Evolutionary conservation across 805 yeast species (phyloP).

Genomic region (Saccharomycopsis guyanensis): DNA sequence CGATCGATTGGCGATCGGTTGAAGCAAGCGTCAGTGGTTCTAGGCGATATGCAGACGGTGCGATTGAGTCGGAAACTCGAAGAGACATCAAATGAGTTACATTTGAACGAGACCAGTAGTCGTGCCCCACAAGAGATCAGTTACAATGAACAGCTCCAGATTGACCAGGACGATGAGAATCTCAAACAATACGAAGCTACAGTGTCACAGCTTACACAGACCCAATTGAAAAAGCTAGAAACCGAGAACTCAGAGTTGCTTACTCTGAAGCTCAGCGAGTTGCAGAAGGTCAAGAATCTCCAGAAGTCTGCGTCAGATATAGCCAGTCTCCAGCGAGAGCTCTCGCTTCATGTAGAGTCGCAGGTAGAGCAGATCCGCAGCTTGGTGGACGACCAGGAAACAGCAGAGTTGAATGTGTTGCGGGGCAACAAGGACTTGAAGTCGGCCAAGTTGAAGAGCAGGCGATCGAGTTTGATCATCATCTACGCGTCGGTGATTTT

Average conservation of each 20-base stretch:
- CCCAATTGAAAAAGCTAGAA: slow-evolving; percentile 34
- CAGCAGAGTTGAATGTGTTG: slow-evolving; percentile 33
- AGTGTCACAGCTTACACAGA: slow-evolving; percentile 26
- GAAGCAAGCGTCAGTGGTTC: slow-evolving; percentile 9
- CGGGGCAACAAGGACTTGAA: slow-evolving; percentile 35
- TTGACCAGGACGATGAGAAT: slow-evolving; percentile 12
- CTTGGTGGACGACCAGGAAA: slow-evolving; percentile 35
- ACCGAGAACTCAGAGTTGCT: slow-evolving; percentile 34
- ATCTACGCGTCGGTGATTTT: slow-evolving; percentile 27
- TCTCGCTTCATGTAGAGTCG: slow-evolving; percentile 35
- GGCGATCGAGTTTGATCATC: slow-evolving; percentile 27
- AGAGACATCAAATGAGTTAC: slow-evolving; percentile 18
- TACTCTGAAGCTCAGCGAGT: slow-evolving; percentile 31
- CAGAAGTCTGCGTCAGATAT: slow-evolving; percentile 40
- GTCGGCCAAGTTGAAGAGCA: slow-evolving; percentile 36
- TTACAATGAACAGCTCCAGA: slow-evolving; percentile 14
- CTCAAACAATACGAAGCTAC: slow-evolving; percentile 10
- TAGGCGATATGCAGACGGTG: slow-evolving; percentile 18
- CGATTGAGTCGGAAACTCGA: slow-evolving; percentile 18
- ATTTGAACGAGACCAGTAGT: slow-evolving; percentile 2
- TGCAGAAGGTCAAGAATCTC: slow-evolving; percentile 37
- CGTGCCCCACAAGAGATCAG: neutral
- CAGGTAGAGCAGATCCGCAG: slow-evolving; percentile 36
- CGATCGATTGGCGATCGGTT: slow-evolving; percentile 5
- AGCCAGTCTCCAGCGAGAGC: slow-evolving; percentile 36